Conservation (phyloP, 192 early-diverging fungal species). For the Backusella morwellensis region DNA sequence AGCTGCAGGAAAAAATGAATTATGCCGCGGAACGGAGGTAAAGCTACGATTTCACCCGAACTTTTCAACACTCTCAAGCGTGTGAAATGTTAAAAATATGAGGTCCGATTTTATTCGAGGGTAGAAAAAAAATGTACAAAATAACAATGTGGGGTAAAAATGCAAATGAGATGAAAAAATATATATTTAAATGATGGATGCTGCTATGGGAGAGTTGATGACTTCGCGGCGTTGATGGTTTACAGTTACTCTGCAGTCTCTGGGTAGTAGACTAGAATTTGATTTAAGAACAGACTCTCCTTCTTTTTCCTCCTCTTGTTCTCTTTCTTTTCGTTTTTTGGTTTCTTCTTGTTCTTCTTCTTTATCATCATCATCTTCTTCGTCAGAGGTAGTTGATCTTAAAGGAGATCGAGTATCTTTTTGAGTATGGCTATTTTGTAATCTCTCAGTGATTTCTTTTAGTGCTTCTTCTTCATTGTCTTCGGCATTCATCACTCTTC, state of each 20-base stretch:
- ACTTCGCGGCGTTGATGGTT: background rate
- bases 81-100: background rate
- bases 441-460: background rate
- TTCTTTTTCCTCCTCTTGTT: background rate
- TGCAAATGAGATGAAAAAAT: background rate
- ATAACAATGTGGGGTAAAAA: constrained; percentile 6
- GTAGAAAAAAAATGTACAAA: constrained; percentile 1
- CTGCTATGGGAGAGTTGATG: background rate
- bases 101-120: background rate
- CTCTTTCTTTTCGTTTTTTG: background rate
- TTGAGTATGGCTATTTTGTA: background rate
- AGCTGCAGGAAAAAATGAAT: background rate
- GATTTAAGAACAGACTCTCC: background rate
- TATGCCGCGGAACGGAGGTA: background rate
- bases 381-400: constrained; percentile 4
- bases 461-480: constrained; percentile 14
- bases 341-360: background rate
- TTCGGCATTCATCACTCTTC: constrained; percentile 29
- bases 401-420: constrained; percentile 5
- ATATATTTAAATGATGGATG: constrained; percentile 4
- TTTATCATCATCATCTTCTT: background rate
- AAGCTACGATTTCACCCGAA: background rate
- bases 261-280: background rate
- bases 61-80: background rate
- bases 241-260: constrained; percentile 6